These are phyloP conservation scores for Calycina marina DNA, from an alignment of 2,329 filamentous ascomycete species.

Conservation along the genomic window DNA sequence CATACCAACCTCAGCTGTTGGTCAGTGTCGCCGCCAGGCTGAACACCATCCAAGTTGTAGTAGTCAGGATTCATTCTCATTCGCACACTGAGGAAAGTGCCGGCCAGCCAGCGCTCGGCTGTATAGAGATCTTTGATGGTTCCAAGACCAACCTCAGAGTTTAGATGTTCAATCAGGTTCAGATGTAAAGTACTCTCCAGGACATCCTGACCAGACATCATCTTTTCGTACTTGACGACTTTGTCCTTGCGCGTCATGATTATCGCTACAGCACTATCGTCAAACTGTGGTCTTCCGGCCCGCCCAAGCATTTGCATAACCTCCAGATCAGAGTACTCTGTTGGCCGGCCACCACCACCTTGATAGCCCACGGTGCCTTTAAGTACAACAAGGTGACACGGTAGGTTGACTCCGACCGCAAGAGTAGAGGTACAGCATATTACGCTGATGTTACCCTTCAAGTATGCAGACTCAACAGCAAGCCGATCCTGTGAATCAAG, in stretches of 20 bases:
- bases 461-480: constrained; percentile 51
- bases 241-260: constrained; percentile 63
- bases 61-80: constrained; percentile 54
- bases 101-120: constrained; percentile 59
- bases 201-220: constrained; percentile 58
- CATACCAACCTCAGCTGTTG: constrained; percentile 57
- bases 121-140: constrained; percentile 50
- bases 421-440: constrained; percentile 82
- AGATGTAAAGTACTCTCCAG: constrained; percentile 68
- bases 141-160: constrained; percentile 67
- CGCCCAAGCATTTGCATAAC: constrained; percentile 86
- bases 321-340: constrained; percentile 70
- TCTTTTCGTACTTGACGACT: constrained; percentile 50
- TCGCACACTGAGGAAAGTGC: constrained; percentile 67
- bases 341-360: constrained; percentile 38
- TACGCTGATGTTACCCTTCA: constrained; percentile 57
- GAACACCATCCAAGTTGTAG: constrained; percentile 48
- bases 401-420: constrained; percentile 71
- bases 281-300: constrained; percentile 73
- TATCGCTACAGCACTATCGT: constrained; percentile 58
- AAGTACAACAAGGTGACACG: constrained; percentile 69
- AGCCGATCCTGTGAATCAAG: constrained; percentile 49
- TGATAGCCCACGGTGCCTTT: constrained; percentile 63
- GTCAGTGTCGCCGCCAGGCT: constrained; percentile 36
- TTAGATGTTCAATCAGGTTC: constrained; percentile 71